These are phyloP conservation scores for Fonsecaea monophora DNA, from an alignment of 2,329 filamentous ascomycete species.

Conservation along the genomic window DNA sequence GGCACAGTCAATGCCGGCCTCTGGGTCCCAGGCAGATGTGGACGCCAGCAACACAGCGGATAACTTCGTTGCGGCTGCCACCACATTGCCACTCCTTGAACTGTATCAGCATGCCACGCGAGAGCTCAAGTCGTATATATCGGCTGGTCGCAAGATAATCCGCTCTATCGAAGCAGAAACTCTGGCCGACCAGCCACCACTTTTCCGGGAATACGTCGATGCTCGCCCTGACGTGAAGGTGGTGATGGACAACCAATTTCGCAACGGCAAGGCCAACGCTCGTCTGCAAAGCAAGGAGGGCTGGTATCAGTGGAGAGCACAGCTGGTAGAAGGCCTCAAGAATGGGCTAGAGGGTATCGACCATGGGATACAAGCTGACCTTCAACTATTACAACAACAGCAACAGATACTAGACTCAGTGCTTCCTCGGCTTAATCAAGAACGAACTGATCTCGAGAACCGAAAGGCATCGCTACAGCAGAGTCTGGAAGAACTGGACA, in stretches of 20 bases:
- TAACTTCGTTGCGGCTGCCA: conserved; percentile 75
- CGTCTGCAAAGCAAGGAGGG: conserved; percentile 89
- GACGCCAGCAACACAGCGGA: conserved; percentile 29
- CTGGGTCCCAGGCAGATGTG: conserved; percentile 19
- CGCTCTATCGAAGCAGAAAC: conserved; percentile 90
- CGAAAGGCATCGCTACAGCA: conserved; percentile 73
- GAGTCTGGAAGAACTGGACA: conserved; percentile 75
- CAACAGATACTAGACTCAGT: conserved; percentile 71
- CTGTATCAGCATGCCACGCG: conserved; percentile 88
- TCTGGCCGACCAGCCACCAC: conserved; percentile 83
- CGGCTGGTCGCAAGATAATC: conserved; percentile 86
- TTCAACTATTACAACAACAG: conserved; percentile 69
- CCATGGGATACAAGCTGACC: conserved; percentile 78
- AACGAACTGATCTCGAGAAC: conserved; percentile 65
- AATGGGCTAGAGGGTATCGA: conserved; percentile 78
- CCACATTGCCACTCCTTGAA: conserved; percentile 90
- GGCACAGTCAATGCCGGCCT: conserved; percentile 30
- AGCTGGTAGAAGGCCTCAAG: conserved; percentile 80
- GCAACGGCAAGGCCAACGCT: conserved; percentile 94
- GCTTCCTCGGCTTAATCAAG: conserved; percentile 69
- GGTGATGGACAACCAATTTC: conserved; percentile 95
- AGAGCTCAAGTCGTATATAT: conserved; percentile 96
- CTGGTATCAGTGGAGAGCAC: conserved; percentile 98
- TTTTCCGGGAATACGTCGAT: conserved; percentile 90
- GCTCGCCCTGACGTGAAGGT: conserved; percentile 81